phyloP scores from a whole-genome alignment of 352 stramenopile genomes.

The Phytophthora europaea region DNA sequence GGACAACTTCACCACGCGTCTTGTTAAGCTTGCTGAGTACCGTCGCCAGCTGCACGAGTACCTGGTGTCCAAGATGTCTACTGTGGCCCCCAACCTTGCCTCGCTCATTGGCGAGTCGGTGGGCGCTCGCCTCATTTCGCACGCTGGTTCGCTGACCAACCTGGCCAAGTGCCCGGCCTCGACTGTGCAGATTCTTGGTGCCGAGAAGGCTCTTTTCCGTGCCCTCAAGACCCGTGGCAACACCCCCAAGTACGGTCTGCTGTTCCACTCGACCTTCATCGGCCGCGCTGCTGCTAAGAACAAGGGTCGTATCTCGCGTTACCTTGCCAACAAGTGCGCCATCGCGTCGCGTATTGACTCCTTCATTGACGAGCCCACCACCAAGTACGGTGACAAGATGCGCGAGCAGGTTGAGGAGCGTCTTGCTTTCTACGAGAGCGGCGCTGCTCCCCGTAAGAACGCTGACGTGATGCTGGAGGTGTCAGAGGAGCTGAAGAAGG shows the following conservation, averaged over 20 bases:
- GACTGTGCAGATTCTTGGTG: conserved; percentile 99
- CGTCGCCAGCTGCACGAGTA: conserved; percentile 96
- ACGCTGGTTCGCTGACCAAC: conserved; percentile 99
- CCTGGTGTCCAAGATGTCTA: conserved; percentile 97
- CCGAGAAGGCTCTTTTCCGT: conserved; percentile 99
- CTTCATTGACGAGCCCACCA: conserved; percentile 97
- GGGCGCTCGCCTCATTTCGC: conserved; percentile 99
- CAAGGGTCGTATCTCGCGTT: conserved; percentile 99
- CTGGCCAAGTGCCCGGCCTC: conserved; percentile 99
- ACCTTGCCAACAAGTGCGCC: conserved; percentile 99
- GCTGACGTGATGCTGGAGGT: conserved; percentile 99
- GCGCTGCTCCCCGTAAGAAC: conserved; percentile 98
- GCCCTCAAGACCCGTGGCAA: conserved; percentile 99
- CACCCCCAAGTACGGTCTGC: conserved; percentile 99
- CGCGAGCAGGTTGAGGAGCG: conserved; percentile 99
- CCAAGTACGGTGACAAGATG: conserved; percentile 99
- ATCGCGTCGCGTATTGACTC: conserved; percentile 99
- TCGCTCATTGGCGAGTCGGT: conserved; percentile 99
- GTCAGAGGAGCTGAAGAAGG: conserved; percentile 89
- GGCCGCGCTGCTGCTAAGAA: conserved; percentile 99
- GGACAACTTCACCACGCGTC: conserved; percentile 98
- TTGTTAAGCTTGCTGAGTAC: conserved; percentile 99
- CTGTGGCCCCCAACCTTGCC: conserved; percentile 99
- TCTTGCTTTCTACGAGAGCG: conserved; percentile 99
- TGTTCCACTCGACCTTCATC: conserved; percentile 99